Conservation (phyloP, 192 early-diverging fungal genomes). For the Backusella macrospora region DNA sequence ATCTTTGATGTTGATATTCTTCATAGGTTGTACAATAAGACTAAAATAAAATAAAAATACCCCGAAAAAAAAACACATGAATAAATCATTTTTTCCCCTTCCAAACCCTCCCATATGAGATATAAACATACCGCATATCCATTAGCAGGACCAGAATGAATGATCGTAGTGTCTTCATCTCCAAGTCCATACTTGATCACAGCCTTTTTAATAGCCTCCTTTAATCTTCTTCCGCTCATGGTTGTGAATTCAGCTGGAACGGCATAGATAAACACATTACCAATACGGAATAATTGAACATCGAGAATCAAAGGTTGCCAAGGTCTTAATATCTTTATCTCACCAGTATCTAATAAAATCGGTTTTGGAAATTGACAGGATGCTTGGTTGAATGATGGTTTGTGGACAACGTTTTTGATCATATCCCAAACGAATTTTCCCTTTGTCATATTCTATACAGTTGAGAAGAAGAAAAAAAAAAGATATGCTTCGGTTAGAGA, state of each 20-base stretch:
- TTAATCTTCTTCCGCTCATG: constrained; percentile 58
- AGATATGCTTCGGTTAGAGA: too few species aligned
- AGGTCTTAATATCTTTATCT: constrained; percentile 45
- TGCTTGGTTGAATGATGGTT: constrained; percentile 38
- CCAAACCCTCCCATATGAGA: too few species aligned
- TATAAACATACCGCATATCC: constrained; percentile 58
- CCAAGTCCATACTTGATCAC: constrained; percentile 42
- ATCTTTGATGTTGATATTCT: constrained; percentile 65
- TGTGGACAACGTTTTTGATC: constrained; percentile 12
- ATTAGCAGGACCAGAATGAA: constrained; percentile 58
- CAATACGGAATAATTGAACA: constrained; percentile 49
- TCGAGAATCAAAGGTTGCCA: constrained; percentile 58
- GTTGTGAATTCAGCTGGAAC: constrained; percentile 64
- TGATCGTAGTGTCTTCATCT: constrained; percentile 47
- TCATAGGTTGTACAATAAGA: constrained; percentile 55
- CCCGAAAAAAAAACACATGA: too few species aligned
- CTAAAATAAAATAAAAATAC: constrained; percentile 13
- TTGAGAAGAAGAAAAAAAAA: too few species aligned
- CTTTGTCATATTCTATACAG: constrained; percentile 21
- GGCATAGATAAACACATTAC: constrained; percentile 52
- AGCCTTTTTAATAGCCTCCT: constrained; percentile 23
- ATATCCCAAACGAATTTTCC: constrained; percentile 31
- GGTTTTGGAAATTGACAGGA: constrained; percentile 60
- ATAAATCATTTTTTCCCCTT: too few species aligned
- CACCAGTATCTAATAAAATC: constrained; percentile 61